Percentiles rank a stretch among this genome's conserved stretches.
phyloP scores from a whole-genome alignment of 306 rosid species.

The Albizia julibrissin region DNA sequence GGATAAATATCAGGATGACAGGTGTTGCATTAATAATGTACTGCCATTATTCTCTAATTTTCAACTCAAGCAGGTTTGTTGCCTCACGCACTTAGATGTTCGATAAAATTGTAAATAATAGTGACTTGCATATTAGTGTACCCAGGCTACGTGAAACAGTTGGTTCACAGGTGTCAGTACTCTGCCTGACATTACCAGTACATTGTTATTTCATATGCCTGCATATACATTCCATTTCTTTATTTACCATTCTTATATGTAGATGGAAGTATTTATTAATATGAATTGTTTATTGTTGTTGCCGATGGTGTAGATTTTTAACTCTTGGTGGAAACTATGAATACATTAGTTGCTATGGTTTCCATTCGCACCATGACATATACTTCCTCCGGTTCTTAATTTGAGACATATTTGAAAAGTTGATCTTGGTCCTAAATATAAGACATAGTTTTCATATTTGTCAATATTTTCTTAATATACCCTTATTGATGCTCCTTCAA shows the following conservation, averaged over 20 bases:
- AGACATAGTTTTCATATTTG: too few species aligned
- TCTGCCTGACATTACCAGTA: slow-evolving; percentile 6
- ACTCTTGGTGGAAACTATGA: background rate
- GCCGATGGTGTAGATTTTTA: background rate
- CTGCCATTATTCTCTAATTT: background rate
- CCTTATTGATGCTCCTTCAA: too few species aligned
- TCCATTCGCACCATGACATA: background rate
- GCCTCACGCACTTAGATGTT: background rate
- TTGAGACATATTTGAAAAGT: too few species aligned
- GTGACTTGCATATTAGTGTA: slow-evolving; percentile 24
- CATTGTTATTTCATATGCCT: background rate
- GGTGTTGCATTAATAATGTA: background rate
- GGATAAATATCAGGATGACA: slow-evolving; percentile 11
- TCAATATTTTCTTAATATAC: too few species aligned
- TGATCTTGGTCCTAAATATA: too few species aligned
- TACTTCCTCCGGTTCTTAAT: too few species aligned
- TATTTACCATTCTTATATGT: slow-evolving; percentile 3
- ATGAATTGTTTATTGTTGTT: slow-evolving; percentile 4
- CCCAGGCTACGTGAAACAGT: background rate
- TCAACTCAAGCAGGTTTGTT: background rate
- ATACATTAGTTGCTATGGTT: background rate
- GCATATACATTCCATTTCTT: background rate
- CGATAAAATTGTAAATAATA: background rate
- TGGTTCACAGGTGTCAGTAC: slow-evolving; percentile 1
- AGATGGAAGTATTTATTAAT: background rate